Evolutionary conservation across 345 rosid genomes (phyloP), one percentile per base, ranked within the genome.

Genomic region (Linum tenue): DNA sequence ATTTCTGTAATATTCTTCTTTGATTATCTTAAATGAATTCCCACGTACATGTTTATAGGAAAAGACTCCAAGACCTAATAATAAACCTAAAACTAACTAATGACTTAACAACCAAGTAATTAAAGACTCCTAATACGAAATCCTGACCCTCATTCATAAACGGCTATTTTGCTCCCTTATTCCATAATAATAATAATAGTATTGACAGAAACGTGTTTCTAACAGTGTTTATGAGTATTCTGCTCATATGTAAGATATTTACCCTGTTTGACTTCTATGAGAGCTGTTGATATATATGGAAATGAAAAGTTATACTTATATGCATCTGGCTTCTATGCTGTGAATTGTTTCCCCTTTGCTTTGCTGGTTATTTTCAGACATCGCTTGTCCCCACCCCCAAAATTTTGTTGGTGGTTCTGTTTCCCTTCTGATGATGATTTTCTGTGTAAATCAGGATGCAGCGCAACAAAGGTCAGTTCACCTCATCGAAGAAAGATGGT

Each of bases 381-480:
- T 17, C 38, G 37, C 3, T 22, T 44, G 37, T 44, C 37, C 48
- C 59, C 57, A 38, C 37, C 7, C n/a, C 17, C 66, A 51, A 16
- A 63, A 59, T 39, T 36, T 37, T n/a, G 57, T 59, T 64, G 50
- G 39, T 36, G 55, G 15, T 35, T 6, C 42, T 44, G 41, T 37
- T 15, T 68, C 41, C 62, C 57, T 69, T 59, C 62, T 69, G n/a
- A 39, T 17, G 59, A 56, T 69, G 67, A 70, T 58, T 12, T 78
- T 62, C 39, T 74, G 56, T 59, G 38, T 43, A 5, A 1, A 43
- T 43, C 50, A 86, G 91, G 71, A 86, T 86, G 91, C 91, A 82
- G 64, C 84, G 91, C 62, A 86, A 81, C 73, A 84, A 86, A 64
- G 91, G 91, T 66, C 91, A 86, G 75, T 86, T 86, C 84, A 86